Evolutionary conservation across 2,329 filamentous ascomycete species (phyloP).

Genomic region (Pestalotiopsis sp.): DNA sequence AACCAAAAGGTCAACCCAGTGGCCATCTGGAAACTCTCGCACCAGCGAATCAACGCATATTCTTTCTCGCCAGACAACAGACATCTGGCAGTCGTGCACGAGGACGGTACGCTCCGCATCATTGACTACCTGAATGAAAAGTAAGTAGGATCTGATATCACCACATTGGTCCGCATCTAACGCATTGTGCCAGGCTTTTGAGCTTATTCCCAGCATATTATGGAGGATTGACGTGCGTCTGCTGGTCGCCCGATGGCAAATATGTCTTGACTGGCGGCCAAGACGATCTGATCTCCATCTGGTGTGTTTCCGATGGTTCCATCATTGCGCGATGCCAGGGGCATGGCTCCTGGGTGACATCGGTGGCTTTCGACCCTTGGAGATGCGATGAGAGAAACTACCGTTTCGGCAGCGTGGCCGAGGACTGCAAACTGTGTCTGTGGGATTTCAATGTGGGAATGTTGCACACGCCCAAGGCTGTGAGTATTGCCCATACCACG

Average conservation of each 20-base stretch:
- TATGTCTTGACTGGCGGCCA: constrained; percentile 95
- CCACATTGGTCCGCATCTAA: neutral
- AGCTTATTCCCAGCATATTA: constrained; percentile 92
- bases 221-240: constrained; percentile 88
- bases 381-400: constrained; percentile 95
- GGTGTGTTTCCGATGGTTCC: constrained; percentile 81
- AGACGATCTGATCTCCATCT: constrained; percentile 94
- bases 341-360: constrained; percentile 93
- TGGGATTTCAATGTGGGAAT: constrained; percentile 99
- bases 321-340: constrained; percentile 92
- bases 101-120: constrained; percentile 86
- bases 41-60: constrained; percentile 87
- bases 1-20: constrained; percentile 95
- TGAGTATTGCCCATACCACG: constrained; percentile 46
- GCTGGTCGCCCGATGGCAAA: constrained; percentile 96
- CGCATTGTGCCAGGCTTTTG: constrained; percentile 60
- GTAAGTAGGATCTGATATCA: constrained; percentile 49
- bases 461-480: constrained; percentile 86
- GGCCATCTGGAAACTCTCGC: constrained; percentile 88
- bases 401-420: constrained; percentile 92
- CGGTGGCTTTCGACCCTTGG: constrained; percentile 95
- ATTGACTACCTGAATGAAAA: constrained; percentile 91
- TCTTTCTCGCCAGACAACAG: constrained; percentile 88
- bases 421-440: constrained; percentile 85
- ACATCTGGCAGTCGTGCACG: constrained; percentile 86